Base-by-base conservation (phyloP, 75 land plant species). In the Adiantum capillusveneris region DNA sequence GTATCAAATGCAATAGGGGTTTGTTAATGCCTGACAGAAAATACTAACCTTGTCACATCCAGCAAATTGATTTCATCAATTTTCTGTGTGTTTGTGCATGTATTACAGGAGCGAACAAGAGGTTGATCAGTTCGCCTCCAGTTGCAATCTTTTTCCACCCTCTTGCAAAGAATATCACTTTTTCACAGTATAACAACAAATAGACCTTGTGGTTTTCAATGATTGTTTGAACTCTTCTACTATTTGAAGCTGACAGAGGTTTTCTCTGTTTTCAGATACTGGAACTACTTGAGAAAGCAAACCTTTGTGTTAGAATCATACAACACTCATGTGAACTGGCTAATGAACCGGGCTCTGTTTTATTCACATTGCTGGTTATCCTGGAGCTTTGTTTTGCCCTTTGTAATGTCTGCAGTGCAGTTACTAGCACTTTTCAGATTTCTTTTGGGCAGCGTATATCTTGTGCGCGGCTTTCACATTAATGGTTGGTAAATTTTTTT, bases 271-370 rank as follows among this genome's bases (percentile, higher is more conserved):
- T 74, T 31, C 71, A 95, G 99, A 69, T 95, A 95, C 56, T 95
- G 96, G 96, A 95, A 95, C 70, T 95, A 95, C 64, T 70, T 95
- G 74, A 77, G 88, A 61, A 95, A 95, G 79, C 99, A 95, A 75
- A 84, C 96, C 64, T 90, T 95, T 71, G 99, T 95, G 36, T 71
- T 95, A 21, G 96, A 95, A 64, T 90, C 99, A 30, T 86, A 90
- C 73, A 81, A 69, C 42, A 63, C 88, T 17, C 65, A 52, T 21
- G 91, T 95, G 43, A 95, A 95, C 54, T 84, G 85, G 88, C 64
- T 82, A 11, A 95, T 95, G 99, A 95, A 95, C 75, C 72, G 82
- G 12, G 96, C 82, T 27, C 56, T 95, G 60, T 95, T 95, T 74
- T 65, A 75, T 44, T 62, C 75, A 36, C 99, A 95, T 63, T 86